Conservation (phyloP, 495 filamentous ascomycete genomes). For the Aspergillus cristatus region DNA sequence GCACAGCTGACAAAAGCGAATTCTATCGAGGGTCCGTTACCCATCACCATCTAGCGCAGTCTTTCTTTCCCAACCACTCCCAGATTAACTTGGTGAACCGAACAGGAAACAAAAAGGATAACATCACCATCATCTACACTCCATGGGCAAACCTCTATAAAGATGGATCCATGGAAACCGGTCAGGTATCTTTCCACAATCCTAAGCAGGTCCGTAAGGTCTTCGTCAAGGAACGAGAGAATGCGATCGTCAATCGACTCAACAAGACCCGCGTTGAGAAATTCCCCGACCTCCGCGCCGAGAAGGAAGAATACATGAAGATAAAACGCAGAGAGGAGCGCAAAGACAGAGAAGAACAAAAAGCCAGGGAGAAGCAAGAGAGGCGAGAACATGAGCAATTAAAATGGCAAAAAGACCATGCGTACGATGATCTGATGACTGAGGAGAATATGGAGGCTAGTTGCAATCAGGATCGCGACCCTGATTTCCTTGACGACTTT, state of each 20-base stretch:
- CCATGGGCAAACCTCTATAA: constrained; percentile 97
- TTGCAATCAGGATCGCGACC: constrained; percentile 43
- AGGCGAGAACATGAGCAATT: constrained; percentile 73
- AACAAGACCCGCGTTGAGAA: constrained; percentile 91
- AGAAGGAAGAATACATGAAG: constrained; percentile 66
- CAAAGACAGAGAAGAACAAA: constrained; percentile 57
- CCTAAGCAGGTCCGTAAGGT: constrained; percentile 72
- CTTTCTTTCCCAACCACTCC: not conserved
- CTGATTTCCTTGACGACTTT: constrained; percentile 44
- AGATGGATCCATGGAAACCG: constrained; percentile 89
- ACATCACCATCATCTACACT: constrained; percentile 91
- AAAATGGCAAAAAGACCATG: constrained; percentile 90
- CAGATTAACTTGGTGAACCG: constrained; percentile 1
- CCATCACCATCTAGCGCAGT: too few relatives aligned
- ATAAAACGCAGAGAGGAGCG: constrained; percentile 61
- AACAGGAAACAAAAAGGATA: constrained; percentile 94
- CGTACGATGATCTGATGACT: constrained; percentile 68
- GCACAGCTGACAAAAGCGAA: constrained; percentile 96
- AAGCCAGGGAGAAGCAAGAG: constrained; percentile 70
- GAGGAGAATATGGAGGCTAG: constrained; percentile 36
- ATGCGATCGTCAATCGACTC: constrained; percentile 86
- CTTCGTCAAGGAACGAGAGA: constrained; percentile 67
- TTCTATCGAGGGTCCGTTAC: constrained; percentile 75
- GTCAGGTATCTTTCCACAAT: constrained; percentile 93
- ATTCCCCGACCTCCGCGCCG: constrained; percentile 67